A percentile compares a stretch with the other conserved stretches of the same genome.
Conservation (phyloP, 371 early-diverging fungal genomes). For the Syncephalis fuscata region DNA sequence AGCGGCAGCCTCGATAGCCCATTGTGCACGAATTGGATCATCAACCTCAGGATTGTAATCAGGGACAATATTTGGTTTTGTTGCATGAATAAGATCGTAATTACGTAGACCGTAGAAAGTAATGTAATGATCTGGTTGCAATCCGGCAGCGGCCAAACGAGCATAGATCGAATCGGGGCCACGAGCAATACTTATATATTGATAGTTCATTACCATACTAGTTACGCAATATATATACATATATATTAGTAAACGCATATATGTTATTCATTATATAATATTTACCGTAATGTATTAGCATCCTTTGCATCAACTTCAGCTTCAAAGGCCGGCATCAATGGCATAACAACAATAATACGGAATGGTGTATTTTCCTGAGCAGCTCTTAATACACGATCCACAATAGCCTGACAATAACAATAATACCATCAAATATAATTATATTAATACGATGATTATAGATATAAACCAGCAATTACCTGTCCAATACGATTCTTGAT, state of each 20-base stretch:
- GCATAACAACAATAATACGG: constrained; percentile 78
- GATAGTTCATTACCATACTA: constrained; percentile 52
- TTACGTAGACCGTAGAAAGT: constrained; percentile 51
- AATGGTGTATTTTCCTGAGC: constrained; percentile 49
- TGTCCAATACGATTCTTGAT: constrained; percentile 10
- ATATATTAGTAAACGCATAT: constrained; percentile 5
- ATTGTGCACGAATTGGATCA: neutral
- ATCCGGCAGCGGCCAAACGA: constrained; percentile 27
- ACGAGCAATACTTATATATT: constrained; percentile 55
- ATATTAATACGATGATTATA: neutral
- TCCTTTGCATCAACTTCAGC: constrained; percentile 58
- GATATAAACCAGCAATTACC: constrained; percentile 1
- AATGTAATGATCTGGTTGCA: constrained; percentile 45
- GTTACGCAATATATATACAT: neutral
- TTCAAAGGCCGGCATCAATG: constrained; percentile 85
- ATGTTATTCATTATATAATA: neutral
- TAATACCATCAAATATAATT: constrained; percentile 18
- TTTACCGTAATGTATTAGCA: constrained; percentile 24
- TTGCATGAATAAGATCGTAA: constrained; percentile 29
- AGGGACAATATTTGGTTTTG: constrained; percentile 7
- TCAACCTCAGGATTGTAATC: constrained; percentile 6
- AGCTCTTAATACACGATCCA: constrained; percentile 65
- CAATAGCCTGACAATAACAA: constrained; percentile 46
- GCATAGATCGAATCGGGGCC: constrained; percentile 41
- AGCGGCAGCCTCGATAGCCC: neutral